phyloP scores from a whole-genome alignment of 179 eudicot genomes.

The Camellia oleifera region DNA sequence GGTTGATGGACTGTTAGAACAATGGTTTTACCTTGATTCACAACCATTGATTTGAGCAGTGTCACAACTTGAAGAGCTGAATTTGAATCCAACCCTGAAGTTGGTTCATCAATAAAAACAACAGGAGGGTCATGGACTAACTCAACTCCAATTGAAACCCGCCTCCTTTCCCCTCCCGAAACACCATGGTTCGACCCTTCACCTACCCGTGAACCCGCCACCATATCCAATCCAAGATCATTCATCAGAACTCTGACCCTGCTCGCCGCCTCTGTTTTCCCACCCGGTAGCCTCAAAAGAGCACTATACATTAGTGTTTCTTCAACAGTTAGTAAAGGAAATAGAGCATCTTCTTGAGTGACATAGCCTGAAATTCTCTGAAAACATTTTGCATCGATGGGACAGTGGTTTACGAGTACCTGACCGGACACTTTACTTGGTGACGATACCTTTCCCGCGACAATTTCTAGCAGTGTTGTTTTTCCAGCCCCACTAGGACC shows the following conservation, averaged over 20 bases:
- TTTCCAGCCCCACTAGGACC: slow-evolving; percentile 96
- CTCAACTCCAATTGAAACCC: slow-evolving; percentile 85
- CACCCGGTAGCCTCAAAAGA: slow-evolving; percentile 51
- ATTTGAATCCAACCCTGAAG: slow-evolving; percentile 82
- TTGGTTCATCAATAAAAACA: slow-evolving; percentile 76
- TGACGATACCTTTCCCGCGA: slow-evolving; percentile 52
- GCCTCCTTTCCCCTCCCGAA: slow-evolving; percentile 82
- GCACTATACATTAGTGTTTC: slow-evolving; percentile 82
- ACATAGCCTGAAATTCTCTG: slow-evolving; percentile 68
- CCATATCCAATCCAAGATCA: slow-evolving; percentile 61
- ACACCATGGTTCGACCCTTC: slow-evolving; percentile 63
- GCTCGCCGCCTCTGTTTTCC: slow-evolving; percentile 30
- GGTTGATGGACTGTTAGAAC: slow-evolving; percentile 85
- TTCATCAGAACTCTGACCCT: slow-evolving; percentile 52
- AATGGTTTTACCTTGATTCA: slow-evolving; percentile 62
- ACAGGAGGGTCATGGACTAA: slow-evolving; percentile 74
- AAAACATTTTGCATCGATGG: slow-evolving; percentile 35
- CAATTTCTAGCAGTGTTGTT: slow-evolving; percentile 69
- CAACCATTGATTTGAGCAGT: slow-evolving; percentile 59
- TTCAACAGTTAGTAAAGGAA: slow-evolving; percentile 78
- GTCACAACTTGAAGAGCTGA: slow-evolving; percentile 71
- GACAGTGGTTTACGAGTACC: slow-evolving; percentile 50
- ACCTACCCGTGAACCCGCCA: slow-evolving; percentile 54
- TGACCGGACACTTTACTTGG: slow-evolving; percentile 47
- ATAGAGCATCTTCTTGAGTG: slow-evolving; percentile 74